Evolutionary conservation across 2,329 filamentous ascomycete species (phyloP).

Genomic region (Podosphaera leucotricha): DNA sequence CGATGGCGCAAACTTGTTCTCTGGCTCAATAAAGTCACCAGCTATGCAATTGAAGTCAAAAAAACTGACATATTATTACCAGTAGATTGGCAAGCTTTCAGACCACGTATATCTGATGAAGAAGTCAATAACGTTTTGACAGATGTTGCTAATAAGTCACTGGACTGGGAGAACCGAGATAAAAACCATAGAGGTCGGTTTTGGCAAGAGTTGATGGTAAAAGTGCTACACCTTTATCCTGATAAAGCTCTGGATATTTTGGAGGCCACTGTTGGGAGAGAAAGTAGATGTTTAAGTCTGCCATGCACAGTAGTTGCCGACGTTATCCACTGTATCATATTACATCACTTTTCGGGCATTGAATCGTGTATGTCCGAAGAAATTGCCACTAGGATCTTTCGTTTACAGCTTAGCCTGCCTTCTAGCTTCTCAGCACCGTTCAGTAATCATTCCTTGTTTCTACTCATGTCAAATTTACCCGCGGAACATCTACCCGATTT

Average conservation of each 20-base stretch:
- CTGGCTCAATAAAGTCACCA: background rate
- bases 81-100: background rate
- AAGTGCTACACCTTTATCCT: background rate
- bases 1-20: background rate
- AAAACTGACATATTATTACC: background rate
- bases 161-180: background rate
- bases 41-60: background rate
- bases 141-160: background rate
- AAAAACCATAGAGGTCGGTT: background rate
- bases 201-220: slow-evolving; percentile 1
- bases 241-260: background rate
- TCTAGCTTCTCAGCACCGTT: slow-evolving; percentile 1
- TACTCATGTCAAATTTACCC: slow-evolving; percentile 6
- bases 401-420: background rate
- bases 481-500: slow-evolving; percentile 5
- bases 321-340: slow-evolving; percentile 1
- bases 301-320: background rate
- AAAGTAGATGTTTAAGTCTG: background rate
- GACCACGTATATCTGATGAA: background rate
- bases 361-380: background rate
- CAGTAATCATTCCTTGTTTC: slow-evolving; percentile 6
- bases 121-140: background rate
- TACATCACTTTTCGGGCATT: slow-evolving; percentile 1
- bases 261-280: background rate
- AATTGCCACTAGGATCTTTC: background rate